A percentile compares a stretch with the other conserved stretches of the same genome.
Conservation (phyloP, 169 alveolate genomes). For the Amoebophrya sp. region DNA sequence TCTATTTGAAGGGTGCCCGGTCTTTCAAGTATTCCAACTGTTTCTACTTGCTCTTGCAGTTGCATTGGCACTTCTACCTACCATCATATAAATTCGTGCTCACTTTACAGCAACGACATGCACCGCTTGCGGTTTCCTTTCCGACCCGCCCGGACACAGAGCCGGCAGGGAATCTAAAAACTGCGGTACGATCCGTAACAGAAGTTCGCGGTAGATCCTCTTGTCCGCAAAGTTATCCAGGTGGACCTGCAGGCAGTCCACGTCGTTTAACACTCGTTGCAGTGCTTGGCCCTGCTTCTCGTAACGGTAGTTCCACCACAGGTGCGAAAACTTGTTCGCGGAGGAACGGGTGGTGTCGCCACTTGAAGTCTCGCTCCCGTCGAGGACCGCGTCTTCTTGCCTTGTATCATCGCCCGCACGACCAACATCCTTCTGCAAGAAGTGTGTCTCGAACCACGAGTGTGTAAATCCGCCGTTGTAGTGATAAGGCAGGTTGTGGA, state of each 20-base stretch:
- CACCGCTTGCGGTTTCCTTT: not conserved
- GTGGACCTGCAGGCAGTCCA: not conserved
- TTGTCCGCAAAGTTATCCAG: not conserved
- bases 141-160: not conserved
- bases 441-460: not conserved
- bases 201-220: not conserved
- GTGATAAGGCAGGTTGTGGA: slow-evolving; percentile 11
- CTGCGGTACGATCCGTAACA: not conserved
- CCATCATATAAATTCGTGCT: too few relatives aligned
- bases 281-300: slow-evolving; percentile 14
- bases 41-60: too few relatives aligned
- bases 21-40: too few relatives aligned
- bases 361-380: too few relatives aligned
- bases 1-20: too few relatives aligned
- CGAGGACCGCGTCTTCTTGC: too few relatives aligned
- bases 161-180: not conserved
- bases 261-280: not conserved
- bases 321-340: not conserved
- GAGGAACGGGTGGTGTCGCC: too few relatives aligned
- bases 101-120: not conserved
- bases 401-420: too few relatives aligned
- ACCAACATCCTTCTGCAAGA: not conserved
- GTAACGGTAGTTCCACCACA: not conserved
- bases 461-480: not conserved
- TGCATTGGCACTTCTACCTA: too few relatives aligned